Conservation (phyloP, 73 alveolate genomes). For the Paramecium sonneborni region DNA sequence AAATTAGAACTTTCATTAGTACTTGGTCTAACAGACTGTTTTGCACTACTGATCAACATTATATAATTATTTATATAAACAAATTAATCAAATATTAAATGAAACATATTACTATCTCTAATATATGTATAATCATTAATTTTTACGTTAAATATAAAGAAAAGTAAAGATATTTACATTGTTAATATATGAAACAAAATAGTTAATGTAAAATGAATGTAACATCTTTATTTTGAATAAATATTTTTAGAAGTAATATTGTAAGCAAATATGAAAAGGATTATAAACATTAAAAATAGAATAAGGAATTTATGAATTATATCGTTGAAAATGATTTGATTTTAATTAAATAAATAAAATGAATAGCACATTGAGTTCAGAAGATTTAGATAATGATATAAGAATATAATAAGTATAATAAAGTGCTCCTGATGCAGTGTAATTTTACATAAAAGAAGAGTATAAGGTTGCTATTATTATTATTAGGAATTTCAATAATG, state of each 20-base stretch:
- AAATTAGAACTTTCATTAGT: neutral
- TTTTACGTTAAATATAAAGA: neutral
- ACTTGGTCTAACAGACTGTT: neutral
- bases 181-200: neutral
- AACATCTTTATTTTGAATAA: neutral
- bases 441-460: slow-evolving; percentile 16
- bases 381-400: slow-evolving; percentile 28
- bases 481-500: neutral
- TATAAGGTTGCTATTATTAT: neutral
- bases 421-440: slow-evolving; percentile 24
- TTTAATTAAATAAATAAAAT: neutral
- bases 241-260: neutral
- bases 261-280: neutral
- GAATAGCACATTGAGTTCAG: slow-evolving; percentile 35
- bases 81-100: neutral
- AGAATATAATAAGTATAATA: slow-evolving; percentile 5
- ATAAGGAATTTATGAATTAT: neutral
- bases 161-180: neutral
- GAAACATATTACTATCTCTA: neutral
- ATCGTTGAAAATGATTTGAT: slow-evolving; percentile 21
- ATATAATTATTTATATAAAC: neutral
- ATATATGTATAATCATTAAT: neutral
- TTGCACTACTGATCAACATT: neutral
- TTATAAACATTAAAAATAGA: neutral
- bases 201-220: neutral